phyloP scores from a whole-genome alignment of 345 rosid genomes.

The Clausena lansium region DNA sequence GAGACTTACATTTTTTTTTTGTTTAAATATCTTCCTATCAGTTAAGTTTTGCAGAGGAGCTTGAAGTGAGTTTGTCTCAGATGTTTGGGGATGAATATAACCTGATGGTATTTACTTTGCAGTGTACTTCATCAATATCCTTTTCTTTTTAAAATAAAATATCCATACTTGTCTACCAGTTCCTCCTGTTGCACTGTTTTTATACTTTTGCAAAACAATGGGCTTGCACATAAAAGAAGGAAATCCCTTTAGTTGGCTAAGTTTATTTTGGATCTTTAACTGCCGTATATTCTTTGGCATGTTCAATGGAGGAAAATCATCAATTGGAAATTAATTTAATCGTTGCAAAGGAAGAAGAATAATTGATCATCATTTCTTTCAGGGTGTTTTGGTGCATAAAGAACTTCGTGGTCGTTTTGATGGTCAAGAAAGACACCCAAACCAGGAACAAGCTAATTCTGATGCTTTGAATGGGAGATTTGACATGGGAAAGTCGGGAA shows the following conservation, averaged over 20 bases:
- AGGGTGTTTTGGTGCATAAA: conserved; percentile 51
- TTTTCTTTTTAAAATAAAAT: conserved; percentile 10
- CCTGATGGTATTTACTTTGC: conserved; percentile 44
- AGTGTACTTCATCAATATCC: conserved; percentile 10
- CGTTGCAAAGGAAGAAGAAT: background rate
- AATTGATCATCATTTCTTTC: conserved; percentile 21
- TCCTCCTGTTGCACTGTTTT: background rate
- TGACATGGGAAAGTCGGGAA: conserved; percentile 55
- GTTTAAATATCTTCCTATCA: conserved; percentile 35
- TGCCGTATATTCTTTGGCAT: conserved; percentile 3
- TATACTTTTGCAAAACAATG: background rate
- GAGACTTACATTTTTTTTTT: conserved; percentile 17
- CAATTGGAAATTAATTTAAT: conserved; percentile 4
- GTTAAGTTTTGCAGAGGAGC: conserved; percentile 72
- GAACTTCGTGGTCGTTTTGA: conserved; percentile 36
- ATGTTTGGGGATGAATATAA: conserved; percentile 47
- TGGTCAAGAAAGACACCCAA: conserved; percentile 35
- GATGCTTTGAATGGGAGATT: conserved; percentile 45
- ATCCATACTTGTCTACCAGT: background rate
- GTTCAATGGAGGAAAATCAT: background rate
- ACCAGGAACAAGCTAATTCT: conserved; percentile 38
- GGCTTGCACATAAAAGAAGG: background rate
- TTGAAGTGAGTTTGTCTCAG: conserved; percentile 60
- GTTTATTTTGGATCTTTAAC: background rate
- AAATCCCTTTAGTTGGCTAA: background rate